A percentile compares a stretch with the other conserved stretches of the same genome.
phyloP scores from a whole-genome alignment of 345 rosid species.

The Aegle marmelos region DNA sequence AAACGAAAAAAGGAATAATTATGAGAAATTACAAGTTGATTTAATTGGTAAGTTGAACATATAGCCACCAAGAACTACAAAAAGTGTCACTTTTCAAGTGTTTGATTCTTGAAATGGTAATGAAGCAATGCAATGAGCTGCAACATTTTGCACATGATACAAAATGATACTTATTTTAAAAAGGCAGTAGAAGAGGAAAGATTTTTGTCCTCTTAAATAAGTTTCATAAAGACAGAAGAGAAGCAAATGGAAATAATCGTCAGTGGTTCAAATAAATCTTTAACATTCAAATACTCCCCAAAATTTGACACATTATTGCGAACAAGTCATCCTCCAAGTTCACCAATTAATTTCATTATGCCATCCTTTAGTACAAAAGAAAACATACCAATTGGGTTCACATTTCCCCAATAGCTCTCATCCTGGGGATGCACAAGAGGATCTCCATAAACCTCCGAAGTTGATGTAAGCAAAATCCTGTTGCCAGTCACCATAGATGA shows the following conservation, averaged over 20 bases:
- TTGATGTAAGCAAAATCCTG: constrained; percentile 91
- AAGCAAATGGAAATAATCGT: background rate
- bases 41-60: background rate
- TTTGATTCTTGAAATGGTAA: background rate
- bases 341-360: background rate
- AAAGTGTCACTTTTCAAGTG: background rate
- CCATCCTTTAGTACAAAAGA: background rate
- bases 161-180: background rate
- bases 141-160: background rate
- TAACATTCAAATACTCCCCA: background rate
- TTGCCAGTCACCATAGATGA: constrained; percentile 6
- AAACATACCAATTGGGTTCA: constrained; percentile 81
- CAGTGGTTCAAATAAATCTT: background rate
- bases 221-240: background rate
- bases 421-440: constrained; percentile 87
- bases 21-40: background rate
- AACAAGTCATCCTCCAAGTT: background rate
- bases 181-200: background rate
- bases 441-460: constrained; percentile 95
- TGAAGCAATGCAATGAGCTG: background rate
- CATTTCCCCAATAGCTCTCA: constrained; percentile 97
- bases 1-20: background rate
- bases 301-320: background rate
- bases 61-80: background rate
- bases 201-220: background rate